Evolutionary conservation across 2,329 filamentous ascomycete species (phyloP), one percentile per base, ranked within the genome.

Genomic region (Leptographium procerum): DNA sequence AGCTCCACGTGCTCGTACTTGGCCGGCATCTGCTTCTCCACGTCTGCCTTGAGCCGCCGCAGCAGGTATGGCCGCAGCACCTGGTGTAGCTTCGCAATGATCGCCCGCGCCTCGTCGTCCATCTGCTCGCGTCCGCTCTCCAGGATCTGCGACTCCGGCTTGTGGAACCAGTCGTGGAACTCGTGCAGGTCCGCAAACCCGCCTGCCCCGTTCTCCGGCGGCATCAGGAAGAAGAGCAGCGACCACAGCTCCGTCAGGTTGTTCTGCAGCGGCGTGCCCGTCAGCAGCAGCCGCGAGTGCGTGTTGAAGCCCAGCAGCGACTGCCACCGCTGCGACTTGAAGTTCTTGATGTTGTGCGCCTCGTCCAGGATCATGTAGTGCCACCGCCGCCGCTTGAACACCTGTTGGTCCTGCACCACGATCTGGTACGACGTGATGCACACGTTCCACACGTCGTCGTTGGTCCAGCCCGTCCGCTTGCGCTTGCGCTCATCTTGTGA

Each of bases 291-390:
- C 36, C 94, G 84, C 31, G 91, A 86, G 62, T 87, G 85, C 0
- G 94, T 97, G 66, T 95, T 92, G 74, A 99, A 95, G 0, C 88
- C 94, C 26, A 99, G 82, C 63, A 99, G 81, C 0, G 91, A 92
- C 70, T 97, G 94, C 91, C 94, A 99, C 63, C 92, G 81, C 70
- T 96, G 91, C 1, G 92, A 96, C 67, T 95, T 91, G 78, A 97
- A 99, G 72, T 99, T 99, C 69, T 99, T 97, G 79, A 99, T 99
- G 73, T 99, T 97, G 75, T 99, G 94, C 0, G 95, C 94, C 74
- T 99, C 94, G 65, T 99, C 94, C 1, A 99, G 82, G 63, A 99
- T 91, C 82, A 99, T 90, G 71, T 97, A 99, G 69, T 97, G 91
- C 95, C 95, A 99, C 57, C 84, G 83, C 36, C 92, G 84, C 62